Base-by-base conservation (phyloP, 495 filamentous ascomycete genomes). In the Cryomyces antarcticus region DNA sequence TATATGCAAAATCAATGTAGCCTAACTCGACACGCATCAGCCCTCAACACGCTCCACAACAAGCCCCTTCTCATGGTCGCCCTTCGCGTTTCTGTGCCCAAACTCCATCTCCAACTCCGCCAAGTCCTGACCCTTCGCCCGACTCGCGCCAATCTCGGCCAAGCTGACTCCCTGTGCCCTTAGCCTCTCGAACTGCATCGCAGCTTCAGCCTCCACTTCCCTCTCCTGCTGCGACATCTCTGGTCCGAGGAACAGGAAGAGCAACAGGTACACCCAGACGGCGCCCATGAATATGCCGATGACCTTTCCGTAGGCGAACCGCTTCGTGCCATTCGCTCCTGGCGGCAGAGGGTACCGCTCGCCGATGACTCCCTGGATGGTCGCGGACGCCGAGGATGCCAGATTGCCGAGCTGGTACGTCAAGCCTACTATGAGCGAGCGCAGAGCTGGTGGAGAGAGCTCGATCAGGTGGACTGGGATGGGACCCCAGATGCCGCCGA, bases 351-450 rank as follows among this genome's bases (percentile, higher is more conserved):
- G 58, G 42, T 55, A 65, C 7, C 53, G 46, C 41, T 60, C 49
- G 1, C 61, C 64, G 38, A 64, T 60, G 9, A 52, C 54, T 6
- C 52, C 51, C 37, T 64, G 53, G 30, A 65, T 66, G 0, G 62
- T 65, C 0, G 57, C 54, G 4, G 60, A 54, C 6, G 60, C 57
- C 0, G 55, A 56, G 4, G 62, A 59, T 5, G 52, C 57, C 9
- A 62, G 48, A 35, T 62, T 62, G 17, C 59, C 62, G 13, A 63
- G 53, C 47, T 65, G 57, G 39, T 62, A 63, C 11, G 52, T 59
- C 31, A 61, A 27, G 10, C 61, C 58, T 5, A 61, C 55, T 36
- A 59, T 46, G 6, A 63, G 44, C 1, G 55, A 47, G 29, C 62
- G 59, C 7, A 65, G 41, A 5, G 47, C 48, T 3, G 43, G 47